A percentile compares a stretch with the other conserved stretches of the same genome.
These are phyloP conservation scores for Cercospora sesami DNA, from an alignment of 2,329 filamentous ascomycete species.

Conservation along the genomic window DNA sequence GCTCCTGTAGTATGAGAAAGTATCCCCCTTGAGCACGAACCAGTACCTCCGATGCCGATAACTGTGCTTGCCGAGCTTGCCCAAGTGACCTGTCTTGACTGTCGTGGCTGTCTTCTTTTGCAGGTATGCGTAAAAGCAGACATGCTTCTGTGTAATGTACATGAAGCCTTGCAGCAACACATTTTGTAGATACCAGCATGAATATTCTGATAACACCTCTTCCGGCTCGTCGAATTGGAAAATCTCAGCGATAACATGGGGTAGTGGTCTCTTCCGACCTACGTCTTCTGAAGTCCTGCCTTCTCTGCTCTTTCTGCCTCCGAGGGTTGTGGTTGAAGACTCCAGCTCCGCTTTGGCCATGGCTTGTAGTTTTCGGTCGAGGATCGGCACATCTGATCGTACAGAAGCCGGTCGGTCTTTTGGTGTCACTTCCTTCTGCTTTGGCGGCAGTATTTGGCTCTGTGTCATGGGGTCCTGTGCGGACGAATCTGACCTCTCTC, in stretches of 20 bases:
- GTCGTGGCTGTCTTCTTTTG: slow-evolving; percentile 81
- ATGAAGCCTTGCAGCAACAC: slow-evolving; percentile 91
- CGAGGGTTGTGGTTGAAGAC: slow-evolving; percentile 31
- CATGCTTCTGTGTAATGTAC: slow-evolving; percentile 89
- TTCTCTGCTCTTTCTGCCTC: slow-evolving; percentile 28
- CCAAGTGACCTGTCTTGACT: slow-evolving; percentile 83
- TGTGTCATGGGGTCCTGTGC: slow-evolving; percentile 36
- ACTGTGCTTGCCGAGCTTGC: slow-evolving; percentile 84
- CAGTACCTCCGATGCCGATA: slow-evolving; percentile 87
- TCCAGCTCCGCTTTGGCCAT: slow-evolving; percentile 34
- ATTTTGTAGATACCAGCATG: slow-evolving; percentile 89
- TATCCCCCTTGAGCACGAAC: slow-evolving; percentile 89
- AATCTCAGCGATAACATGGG: slow-evolving; percentile 53
- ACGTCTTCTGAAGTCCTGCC: slow-evolving; percentile 15
- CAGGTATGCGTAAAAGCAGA: slow-evolving; percentile 97
- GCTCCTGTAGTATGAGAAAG: slow-evolving; percentile 84
- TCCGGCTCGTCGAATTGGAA: slow-evolving; percentile 81
- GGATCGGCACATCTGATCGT: slow-evolving; percentile 64
- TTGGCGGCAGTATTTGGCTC: slow-evolving; percentile 35
- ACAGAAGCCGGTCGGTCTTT: slow-evolving; percentile 32
- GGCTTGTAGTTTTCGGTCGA: slow-evolving; percentile 65
- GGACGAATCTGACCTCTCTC: slow-evolving; percentile 38
- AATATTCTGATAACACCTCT: slow-evolving; percentile 86
- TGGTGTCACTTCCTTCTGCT: slow-evolving; percentile 20
- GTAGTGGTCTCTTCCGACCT: slow-evolving; percentile 18